These are phyloP conservation scores for Isabelozyma gotoi DNA, from an alignment of 805 yeast species.

Conservation along the genomic window DNA sequence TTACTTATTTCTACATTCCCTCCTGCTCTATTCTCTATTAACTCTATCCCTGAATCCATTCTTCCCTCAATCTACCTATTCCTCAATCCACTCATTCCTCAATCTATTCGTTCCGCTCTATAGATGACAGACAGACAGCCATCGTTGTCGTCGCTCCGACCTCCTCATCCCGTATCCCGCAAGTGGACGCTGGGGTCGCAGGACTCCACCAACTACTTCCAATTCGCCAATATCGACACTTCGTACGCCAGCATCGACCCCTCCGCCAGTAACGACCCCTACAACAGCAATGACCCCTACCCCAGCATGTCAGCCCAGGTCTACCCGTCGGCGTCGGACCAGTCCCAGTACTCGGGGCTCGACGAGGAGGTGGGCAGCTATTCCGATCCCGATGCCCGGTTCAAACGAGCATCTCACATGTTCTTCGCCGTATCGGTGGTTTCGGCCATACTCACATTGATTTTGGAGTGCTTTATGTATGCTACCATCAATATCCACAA, in stretches of 20 bases:
- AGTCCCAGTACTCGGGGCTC: not conserved
- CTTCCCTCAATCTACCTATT: too few species aligned
- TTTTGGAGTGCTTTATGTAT: constrained; percentile 39
- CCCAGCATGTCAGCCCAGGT: too few species aligned
- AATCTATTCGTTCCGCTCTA: too few species aligned
- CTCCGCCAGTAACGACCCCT: too few species aligned
- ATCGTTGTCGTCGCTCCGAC: not conserved
- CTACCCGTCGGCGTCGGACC: too few species aligned
- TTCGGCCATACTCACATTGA: constrained; percentile 33
- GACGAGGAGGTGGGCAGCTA: not conserved
- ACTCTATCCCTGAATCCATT: too few species aligned
- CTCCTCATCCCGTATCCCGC: not conserved
- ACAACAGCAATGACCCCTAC: too few species aligned
- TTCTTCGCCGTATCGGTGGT: constrained; percentile 30
- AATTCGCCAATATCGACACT: constrained; percentile 3
- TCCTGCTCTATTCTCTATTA: too few species aligned
- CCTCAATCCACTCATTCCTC: too few species aligned
- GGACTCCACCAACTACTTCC: constrained; percentile 1
- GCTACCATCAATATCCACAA: constrained; percentile 37
- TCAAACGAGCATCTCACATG: constrained; percentile 2
- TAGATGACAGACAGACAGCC: not conserved
- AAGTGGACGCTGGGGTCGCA: not conserved
- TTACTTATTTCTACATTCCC: too few species aligned
- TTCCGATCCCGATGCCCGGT: not conserved
- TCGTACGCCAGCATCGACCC: not conserved